Evolutionary conservation across 257 asterid genomes (phyloP), one percentile per base, ranked within the genome.

Genomic region (Penstemon newberryi): DNA sequence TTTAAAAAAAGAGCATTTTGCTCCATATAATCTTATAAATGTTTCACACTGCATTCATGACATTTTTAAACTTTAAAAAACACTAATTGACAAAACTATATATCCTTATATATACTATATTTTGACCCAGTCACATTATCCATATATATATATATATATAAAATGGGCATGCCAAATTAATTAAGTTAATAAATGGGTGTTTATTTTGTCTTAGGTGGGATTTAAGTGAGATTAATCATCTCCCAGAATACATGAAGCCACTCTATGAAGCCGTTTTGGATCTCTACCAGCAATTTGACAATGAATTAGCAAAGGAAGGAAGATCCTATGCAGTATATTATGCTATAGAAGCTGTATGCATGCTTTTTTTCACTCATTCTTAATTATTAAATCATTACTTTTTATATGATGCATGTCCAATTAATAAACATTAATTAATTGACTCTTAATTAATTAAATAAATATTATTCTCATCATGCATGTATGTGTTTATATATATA

Each of bases 171-270:
- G 37, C 50, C 2, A 60, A 38, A 0, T 3, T 41, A 15, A 15
- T 15, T 15, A 15, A n/a, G 8, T 3, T 12, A 63, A 10, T 63
- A 4, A 36, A 43, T 45, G 18, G 33, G 33, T 25, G 33, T 25
- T 25, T 25, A 38, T 36, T 38, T 60, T 36, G 1, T 60, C 52
- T 66, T 54, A 67, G 72, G 53, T 67, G 64, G 64, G 65, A 55
- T 54, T 40, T 55, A 3, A 40, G 56, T 19, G 55, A 54, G 11
- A 56, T 67, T 18, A 44, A 67, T 15, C 12, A 25, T 6, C 72
- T 67, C 25, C 63, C 72, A 11, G 44, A 44, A 8, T 67, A 67
- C 72, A 55, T 67, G 25, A 55, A 49, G 44, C 39, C 44, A 6
- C 4, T 53, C 1, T 67, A 54, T 36, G 60, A 9, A 42, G 52